Percentiles rank a stretch among this genome's conserved stretches.
These are phyloP conservation scores for Stevia rebaudiana DNA, from an alignment of 140 eudicot genomes.

Conservation along the genomic window DNA sequence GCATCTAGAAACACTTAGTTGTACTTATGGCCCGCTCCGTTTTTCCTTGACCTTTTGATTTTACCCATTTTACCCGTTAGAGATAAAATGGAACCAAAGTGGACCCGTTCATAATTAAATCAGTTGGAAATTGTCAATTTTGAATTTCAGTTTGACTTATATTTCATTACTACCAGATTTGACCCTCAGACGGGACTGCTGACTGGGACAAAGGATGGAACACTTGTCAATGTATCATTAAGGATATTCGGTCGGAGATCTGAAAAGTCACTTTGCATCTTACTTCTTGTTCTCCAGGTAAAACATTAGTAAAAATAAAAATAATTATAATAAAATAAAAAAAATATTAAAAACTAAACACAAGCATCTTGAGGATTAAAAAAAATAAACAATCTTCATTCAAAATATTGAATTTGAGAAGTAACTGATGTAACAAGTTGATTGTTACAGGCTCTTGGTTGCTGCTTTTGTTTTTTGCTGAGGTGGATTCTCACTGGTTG, in stretches of 20 bases:
- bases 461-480: conserved; percentile 72
- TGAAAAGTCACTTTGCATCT: conserved; percentile 71
- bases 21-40: not conserved
- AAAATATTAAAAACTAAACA: not conserved
- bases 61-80: not conserved
- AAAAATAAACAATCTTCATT: not conserved
- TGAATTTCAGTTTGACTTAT: not conserved
- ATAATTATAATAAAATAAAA: no score
- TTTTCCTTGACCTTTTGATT: not conserved
- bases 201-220: conserved; percentile 87
- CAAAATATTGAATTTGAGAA: not conserved
- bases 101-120: not conserved
- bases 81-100: not conserved
- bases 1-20: not conserved
- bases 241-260: conserved; percentile 66
- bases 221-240: conserved; percentile 70
- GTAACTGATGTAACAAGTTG: not conserved
- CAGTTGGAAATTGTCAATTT: not conserved
- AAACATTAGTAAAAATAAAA: not conserved
- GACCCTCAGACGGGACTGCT: conserved; percentile 84
- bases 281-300: conserved; percentile 73
- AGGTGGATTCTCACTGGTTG: conserved; percentile 94
- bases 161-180: conserved; percentile 36
- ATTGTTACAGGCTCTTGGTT: conserved; percentile 57
- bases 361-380: not conserved